Percentiles rank a stretch among this genome's conserved stretches.
Conservation (phyloP, 169 alveolate genomes). For the Cryptosporidium tyzzeri region DNA sequence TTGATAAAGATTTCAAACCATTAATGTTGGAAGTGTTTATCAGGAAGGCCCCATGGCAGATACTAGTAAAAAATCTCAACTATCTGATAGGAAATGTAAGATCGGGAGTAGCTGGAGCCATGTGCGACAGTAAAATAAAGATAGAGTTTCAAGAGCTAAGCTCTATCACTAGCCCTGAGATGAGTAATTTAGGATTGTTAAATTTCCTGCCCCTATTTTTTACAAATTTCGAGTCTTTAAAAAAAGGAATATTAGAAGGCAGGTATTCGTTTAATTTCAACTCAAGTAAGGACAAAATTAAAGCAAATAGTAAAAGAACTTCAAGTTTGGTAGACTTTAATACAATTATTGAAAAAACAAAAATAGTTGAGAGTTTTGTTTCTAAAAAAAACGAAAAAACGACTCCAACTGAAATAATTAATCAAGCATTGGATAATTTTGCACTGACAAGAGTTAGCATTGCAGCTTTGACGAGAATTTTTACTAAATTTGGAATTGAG, state of each 20-base stretch:
- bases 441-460: slow-evolving; percentile 26
- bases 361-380: not conserved
- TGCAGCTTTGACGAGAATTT: slow-evolving; percentile 4
- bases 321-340: not conserved
- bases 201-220: slow-evolving; percentile 37
- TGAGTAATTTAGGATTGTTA: not conserved
- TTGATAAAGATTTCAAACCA: slow-evolving; percentile 16
- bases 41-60: slow-evolving; percentile 32
- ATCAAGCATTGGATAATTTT: slow-evolving; percentile 15
- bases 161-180: not conserved
- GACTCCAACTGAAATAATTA: not conserved
- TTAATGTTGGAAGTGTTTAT: slow-evolving; percentile 31
- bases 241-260: slow-evolving; percentile 18
- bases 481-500: not conserved
- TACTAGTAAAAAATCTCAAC: slow-evolving; percentile 11
- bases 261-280: slow-evolving; percentile 11
- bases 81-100: not conserved
- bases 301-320: not conserved
- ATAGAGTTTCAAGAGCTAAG: slow-evolving; percentile 28
- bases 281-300: not conserved
- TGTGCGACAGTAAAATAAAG: not conserved
- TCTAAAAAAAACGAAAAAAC: not conserved
- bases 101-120: not conserved
- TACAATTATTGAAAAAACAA: not conserved
- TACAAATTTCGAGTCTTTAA: slow-evolving; percentile 20